Conservation (phyloP, 306 rosid species). For the Argentina anserina region DNA sequence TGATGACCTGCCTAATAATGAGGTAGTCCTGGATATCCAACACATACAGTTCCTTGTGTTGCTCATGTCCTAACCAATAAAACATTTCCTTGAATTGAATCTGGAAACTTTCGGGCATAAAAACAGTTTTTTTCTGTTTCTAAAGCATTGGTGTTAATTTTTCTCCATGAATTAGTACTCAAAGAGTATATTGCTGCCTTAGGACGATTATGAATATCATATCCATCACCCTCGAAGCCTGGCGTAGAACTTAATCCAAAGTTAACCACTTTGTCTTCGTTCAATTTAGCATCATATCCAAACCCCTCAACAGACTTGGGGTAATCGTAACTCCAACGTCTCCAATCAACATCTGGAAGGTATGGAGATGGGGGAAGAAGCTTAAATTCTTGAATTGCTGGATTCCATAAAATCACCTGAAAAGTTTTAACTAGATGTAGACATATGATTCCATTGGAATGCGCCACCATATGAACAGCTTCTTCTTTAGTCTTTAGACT, state of each 20-base stretch:
- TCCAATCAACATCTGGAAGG: background rate
- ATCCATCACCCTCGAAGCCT: background rate
- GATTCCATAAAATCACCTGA: slow-evolving; percentile 1
- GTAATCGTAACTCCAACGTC: accelerated
- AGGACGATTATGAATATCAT: background rate
- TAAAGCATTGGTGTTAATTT: background rate
- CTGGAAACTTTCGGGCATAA: background rate
- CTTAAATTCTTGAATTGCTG: background rate
- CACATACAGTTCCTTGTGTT: background rate
- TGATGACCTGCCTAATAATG: no score
- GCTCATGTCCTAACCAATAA: background rate
- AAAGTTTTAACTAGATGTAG: background rate
- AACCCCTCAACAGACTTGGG: background rate
- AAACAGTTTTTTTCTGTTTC: background rate
- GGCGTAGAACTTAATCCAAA: no score
- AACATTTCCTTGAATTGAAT: background rate
- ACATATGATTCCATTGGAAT: slow-evolving; percentile 16
- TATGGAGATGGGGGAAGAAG: background rate
- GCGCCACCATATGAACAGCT: background rate
- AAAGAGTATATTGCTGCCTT: background rate
- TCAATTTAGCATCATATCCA: background rate
- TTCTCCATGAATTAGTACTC: background rate
- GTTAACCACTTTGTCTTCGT: background rate
- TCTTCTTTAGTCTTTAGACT: background rate
- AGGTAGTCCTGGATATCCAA: background rate